Evolutionary conservation across 768 basidiomycete species (phyloP).

Genomic region (Hypholoma sublateritium): DNA sequence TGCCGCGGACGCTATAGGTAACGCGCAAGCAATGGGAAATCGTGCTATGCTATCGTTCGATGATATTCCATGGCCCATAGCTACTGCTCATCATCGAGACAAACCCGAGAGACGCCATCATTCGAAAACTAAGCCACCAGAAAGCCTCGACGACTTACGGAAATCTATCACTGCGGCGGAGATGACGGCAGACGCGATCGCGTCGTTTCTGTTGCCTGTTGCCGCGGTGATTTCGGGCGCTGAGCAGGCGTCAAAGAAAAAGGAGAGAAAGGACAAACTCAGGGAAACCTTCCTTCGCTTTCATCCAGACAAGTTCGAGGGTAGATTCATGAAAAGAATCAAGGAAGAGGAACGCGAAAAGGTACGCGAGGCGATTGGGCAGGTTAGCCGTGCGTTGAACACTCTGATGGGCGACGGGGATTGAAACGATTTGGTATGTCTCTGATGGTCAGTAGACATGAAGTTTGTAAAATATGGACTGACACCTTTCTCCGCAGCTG

Average conservation of each 20-base stretch:
- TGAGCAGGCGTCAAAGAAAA: constrained; percentile 33
- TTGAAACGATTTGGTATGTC: background rate
- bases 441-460: too few relatives aligned
- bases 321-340: constrained; percentile 60
- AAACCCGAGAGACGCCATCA: constrained; percentile 8
- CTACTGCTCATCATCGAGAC: constrained; percentile 30
- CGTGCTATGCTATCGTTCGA: constrained; percentile 38
- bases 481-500: too few relatives aligned
- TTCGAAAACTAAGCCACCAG: background rate
- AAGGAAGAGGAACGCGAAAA: constrained; percentile 41
- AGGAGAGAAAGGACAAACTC: constrained; percentile 57
- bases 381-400: constrained; percentile 62
- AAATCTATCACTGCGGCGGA: constrained; percentile 39
- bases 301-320: constrained; percentile 84
- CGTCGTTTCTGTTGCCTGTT: constrained; percentile 53
- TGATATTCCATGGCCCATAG: constrained; percentile 78
- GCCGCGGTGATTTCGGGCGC: constrained; percentile 6
- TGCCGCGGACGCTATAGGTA: constrained; percentile 10
- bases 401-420: constrained; percentile 42
- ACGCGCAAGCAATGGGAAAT: constrained; percentile 16
- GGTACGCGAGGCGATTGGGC: constrained; percentile 61
- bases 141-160: background rate
- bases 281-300: constrained; percentile 71
- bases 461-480: too few relatives aligned
- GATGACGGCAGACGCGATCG: constrained; percentile 54